Percentiles rank a stretch among this genome's conserved stretches.
phyloP scores from a whole-genome alignment of 164 flowering plant genomes.

The Liquidambar formosana region DNA sequence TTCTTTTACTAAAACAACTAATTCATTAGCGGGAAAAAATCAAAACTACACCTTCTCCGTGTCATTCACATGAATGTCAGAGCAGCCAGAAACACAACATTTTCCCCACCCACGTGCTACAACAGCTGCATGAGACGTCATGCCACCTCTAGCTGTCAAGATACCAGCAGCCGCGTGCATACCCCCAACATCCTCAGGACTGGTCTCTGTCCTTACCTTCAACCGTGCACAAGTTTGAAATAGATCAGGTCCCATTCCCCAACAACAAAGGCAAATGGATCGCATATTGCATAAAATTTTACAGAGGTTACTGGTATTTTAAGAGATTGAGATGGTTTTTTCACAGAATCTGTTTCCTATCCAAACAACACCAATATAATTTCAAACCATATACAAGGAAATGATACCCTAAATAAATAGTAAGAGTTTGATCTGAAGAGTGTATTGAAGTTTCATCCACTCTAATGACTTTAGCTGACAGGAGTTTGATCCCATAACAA shows the following conservation, averaged over 20 bases:
- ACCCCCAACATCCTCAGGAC: slow-evolving; percentile 98
- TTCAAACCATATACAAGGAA: neutral
- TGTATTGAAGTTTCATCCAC: neutral
- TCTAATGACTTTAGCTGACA: neutral
- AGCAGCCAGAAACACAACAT: slow-evolving; percentile 95
- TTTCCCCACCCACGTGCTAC: slow-evolving; percentile 99
- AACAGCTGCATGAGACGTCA: slow-evolving; percentile 99
- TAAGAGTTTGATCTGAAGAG: neutral
- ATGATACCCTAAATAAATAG: neutral
- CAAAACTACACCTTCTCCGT: slow-evolving; percentile 56
- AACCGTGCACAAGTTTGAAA: slow-evolving; percentile 5
- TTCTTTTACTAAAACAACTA: neutral
- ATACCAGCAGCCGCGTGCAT: slow-evolving; percentile 98
- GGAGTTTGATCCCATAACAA: neutral
- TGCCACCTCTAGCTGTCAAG: slow-evolving; percentile 96
- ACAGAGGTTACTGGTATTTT: no score
- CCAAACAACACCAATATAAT: neutral
- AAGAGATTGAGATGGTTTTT: no score
- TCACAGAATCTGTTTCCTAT: no score
- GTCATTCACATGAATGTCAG: slow-evolving; percentile 87
- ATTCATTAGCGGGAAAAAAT: neutral
- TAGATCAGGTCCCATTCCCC: neutral
- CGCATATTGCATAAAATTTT: neutral
- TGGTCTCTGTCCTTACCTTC: slow-evolving; percentile 95
- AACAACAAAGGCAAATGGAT: neutral